Base-by-base conservation (phyloP, 306 rosid genomes). In the Medicago ruthenica region DNA sequence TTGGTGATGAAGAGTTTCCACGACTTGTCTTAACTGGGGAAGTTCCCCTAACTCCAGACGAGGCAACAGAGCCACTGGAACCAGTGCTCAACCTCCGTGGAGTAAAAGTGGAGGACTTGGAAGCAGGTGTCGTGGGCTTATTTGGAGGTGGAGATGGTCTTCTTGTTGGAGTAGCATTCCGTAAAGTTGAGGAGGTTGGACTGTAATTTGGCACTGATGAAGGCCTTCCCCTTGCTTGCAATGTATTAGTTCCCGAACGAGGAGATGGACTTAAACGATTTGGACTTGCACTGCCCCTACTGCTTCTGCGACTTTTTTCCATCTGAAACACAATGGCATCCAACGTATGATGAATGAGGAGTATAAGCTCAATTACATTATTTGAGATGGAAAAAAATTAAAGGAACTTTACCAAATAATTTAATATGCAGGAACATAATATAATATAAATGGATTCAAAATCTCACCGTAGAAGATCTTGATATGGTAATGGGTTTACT, bases 211-310 rank as follows among this genome's bases (percentile, higher is more conserved):
- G 88, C 75, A 85, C 61, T 20, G 96, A 84, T 40, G 88, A 83
- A 61, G 89, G 85, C 73, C 88, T 85, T 85, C 92, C 93, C 61
- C 93, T 84, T 48, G 92, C 76, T 80, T 89, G 96, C 62, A 88
- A 54, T 62, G 84, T 68, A 55, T 85, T 87, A 67, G 73, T 86
- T 31, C 86, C 89, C 5, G 97, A 85, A 76, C 89, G 88, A 79
- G 97, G 97, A 73, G 96, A 92, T 37, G 90, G 86, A 77, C 97
- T 92, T 58, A 83, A 79, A 66, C 96, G 93, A 84, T 82, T 88
- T 65, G 96, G 97, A 85, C 97, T 92, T 21, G 96, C 88, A 86
- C 97, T 92, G 42, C 96, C 97, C 89, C 92, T 85, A 75, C 91
- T 85, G 83, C 92, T 92, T 79, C 90, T 83, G 76, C 88, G 81